Base-by-base conservation (phyloP, 371 early-diverging fungal genomes). In the Rhizopus microsporus region DNA sequence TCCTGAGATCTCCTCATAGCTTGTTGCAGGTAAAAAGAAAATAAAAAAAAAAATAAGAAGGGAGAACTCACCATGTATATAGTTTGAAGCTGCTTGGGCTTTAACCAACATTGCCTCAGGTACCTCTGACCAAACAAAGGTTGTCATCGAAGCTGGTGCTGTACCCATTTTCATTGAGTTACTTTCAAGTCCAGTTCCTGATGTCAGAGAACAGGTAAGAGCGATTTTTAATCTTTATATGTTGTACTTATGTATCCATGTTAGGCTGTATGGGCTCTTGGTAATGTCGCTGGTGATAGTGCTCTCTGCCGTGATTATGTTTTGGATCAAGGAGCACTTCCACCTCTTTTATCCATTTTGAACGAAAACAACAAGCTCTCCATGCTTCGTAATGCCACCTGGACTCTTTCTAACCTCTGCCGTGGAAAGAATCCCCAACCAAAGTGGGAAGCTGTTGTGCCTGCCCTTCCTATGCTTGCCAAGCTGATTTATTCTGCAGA, bases 41-140 rank as follows among this genome's bases (percentile, higher is more conserved):
- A 6, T 29, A 13, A 32, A 5, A 48, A 7, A 23, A 23, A 23
- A 48, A 7, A 48, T 23, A 48, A 6, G 12, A 15, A 43, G 9
- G 15, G 5, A 31, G 31, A 32, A 34, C 3, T n/a, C 3, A 54
- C 4, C 42, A 58, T 16, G 30, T 57, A 52, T 38, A 10, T 81
- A 97, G 93, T 97, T 99, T 76, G 99, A 99, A 77, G 93, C 99
- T 50, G 99, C 99, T 29, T 99, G 99, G 99, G 99, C 98, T 17
- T 81, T 99, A 64, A 99, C 99, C 57, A 99, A 99, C 77, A 99
- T 99, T 75, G 99, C 99, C 15, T 99, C 99, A 13, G 99, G 99
- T 35, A 91, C 94, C 12, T 90, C 96, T 3, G 75, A 86, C 57
- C 99, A 99, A 77, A 99, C 99, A 4, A 85, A 91, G 69, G 86